Evolutionary conservation across 805 yeast species (phyloP), one percentile per base, ranked within the genome.

Genomic region (Metschnikowia shivogae): DNA sequence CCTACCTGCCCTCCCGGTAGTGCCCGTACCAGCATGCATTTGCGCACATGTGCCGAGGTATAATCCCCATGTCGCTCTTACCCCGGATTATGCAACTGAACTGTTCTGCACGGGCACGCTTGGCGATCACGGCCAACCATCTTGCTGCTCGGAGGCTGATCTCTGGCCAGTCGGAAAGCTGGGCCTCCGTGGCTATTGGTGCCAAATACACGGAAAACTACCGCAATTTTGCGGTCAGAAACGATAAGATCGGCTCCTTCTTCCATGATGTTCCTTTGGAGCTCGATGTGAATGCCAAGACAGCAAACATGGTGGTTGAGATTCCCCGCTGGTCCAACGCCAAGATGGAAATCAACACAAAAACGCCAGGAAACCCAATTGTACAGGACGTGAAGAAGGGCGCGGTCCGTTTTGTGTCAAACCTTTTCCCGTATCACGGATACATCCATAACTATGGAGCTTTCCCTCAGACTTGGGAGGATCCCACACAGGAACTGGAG

Each of bases 311-410:
- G 86, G 77, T 93, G 59, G 97, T 93, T 53, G 99, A 93, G 73
- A 89, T 93, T 56, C 99, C 99, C 65, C 86, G 98, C 71, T 92
- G 97, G 97, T 80, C 96, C 63, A 93, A 93, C 67, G 98, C 97
- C 55, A 93, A 93, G 77, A 77, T 90, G 68, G 99, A 93, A 72
- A 89, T 90, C 70, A 80, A 86, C 67, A 90, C 89, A 74, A 95
- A 86, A 60, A 73, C 73, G 58, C 70, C 79, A 37, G 77, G 89
- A 65, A 93, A 93, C 77, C 99, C 99, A 61, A 93, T 93, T 59
- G 76, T 87, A 51, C 99, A 93, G 76, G 99, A 93, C 72, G 87
- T 95, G 64, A 93, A 93, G 78, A 92, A 93, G 78, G 98, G 97
- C 57, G 85, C 89, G 70, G 81, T 89, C 62, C 83, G 98, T 74